Percentiles rank a stretch among this genome's conserved stretches.
Evolutionary conservation across 1,284 basidiomycete species (phyloP).

Genomic region (Anthracocystis walkeri): DNA sequence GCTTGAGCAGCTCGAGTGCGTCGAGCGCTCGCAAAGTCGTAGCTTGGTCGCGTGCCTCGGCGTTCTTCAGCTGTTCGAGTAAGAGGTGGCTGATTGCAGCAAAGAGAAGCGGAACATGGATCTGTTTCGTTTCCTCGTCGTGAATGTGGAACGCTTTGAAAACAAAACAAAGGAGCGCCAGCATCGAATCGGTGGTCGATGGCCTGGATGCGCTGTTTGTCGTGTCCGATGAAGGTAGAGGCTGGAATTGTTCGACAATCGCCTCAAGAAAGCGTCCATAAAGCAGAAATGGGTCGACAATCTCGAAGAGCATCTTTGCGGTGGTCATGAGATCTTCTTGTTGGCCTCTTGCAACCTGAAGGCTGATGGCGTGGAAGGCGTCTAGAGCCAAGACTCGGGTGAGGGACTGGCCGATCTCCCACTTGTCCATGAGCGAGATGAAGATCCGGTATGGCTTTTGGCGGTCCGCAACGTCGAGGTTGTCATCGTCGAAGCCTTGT

Average conservation of each 20-base stretch:
- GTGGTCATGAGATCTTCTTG: slow-evolving; percentile 79
- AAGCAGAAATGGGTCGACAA: slow-evolving; percentile 86
- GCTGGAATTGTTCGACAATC: slow-evolving; percentile 70
- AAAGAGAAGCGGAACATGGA: slow-evolving; percentile 78
- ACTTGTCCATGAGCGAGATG: slow-evolving; percentile 93
- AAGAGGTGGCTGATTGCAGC: slow-evolving; percentile 39
- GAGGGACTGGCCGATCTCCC: slow-evolving; percentile 88
- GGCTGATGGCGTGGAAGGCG: slow-evolving; percentile 77
- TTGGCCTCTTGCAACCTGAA: slow-evolving; percentile 76
- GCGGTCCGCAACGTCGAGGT: slow-evolving; percentile 77
- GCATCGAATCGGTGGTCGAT: slow-evolving; percentile 18
- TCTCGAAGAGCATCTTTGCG: slow-evolving; percentile 89
- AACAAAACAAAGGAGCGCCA: slow-evolving; percentile 75
- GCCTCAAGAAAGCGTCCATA: slow-evolving; percentile 82
- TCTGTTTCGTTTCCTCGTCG: slow-evolving; percentile 82
- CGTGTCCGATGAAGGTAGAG: slow-evolving; percentile 61
- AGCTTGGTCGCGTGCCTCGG: background rate
- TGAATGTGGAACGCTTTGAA: slow-evolving; percentile 78
- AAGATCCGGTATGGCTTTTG: slow-evolving; percentile 91
- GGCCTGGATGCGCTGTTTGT: background rate
- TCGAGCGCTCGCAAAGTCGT: slow-evolving; percentile 19
- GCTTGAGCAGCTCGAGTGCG: slow-evolving; percentile 47
- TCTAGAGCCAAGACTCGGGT: slow-evolving; percentile 84
- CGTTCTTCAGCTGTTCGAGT: slow-evolving; percentile 11
- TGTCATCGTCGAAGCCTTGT: slow-evolving; percentile 35